These are phyloP conservation scores for Penicillium expansum DNA, from an alignment of 2,329 filamentous ascomycete genomes.

Conservation along the genomic window DNA sequence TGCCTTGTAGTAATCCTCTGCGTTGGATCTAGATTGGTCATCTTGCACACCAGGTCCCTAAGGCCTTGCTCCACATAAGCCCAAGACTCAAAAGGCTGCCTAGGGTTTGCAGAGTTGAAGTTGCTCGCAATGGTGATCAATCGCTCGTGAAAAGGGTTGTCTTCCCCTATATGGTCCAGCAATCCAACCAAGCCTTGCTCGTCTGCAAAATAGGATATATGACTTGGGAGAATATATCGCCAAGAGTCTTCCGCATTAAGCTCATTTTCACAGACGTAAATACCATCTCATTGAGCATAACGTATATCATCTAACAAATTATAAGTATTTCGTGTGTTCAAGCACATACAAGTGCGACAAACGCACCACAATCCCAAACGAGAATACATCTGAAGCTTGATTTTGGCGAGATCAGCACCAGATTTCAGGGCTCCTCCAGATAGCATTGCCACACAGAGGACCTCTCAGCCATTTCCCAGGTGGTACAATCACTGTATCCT, in stretches of 20 bases:
- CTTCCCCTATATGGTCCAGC: slow-evolving; percentile 41
- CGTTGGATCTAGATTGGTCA: slow-evolving; percentile 34
- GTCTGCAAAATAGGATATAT: slow-evolving; percentile 45
- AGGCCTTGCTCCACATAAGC: slow-evolving; percentile 38
- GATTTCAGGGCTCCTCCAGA: slow-evolving; percentile 37
- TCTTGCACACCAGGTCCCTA: slow-evolving; percentile 26
- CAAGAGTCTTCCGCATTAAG: neutral
- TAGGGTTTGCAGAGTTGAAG: slow-evolving; percentile 41
- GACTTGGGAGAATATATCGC: neutral
- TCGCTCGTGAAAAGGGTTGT: slow-evolving; percentile 41
- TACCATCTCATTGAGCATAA: neutral
- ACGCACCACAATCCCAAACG: neutral
- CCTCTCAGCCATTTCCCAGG: slow-evolving; percentile 25
- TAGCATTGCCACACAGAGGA: slow-evolving; percentile 31
- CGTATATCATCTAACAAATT: neutral
- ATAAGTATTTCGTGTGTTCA: neutral
- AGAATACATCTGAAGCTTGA: neutral
- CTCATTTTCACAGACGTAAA: neutral
- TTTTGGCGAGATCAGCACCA: neutral
- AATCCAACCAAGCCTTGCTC: slow-evolving; percentile 36
- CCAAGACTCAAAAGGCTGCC: slow-evolving; percentile 43
- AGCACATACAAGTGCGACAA: neutral
- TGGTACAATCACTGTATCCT: slow-evolving; percentile 29
- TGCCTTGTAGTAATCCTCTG: slow-evolving; percentile 30
- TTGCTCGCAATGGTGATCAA: slow-evolving; percentile 39